Percentiles rank a stretch among this genome's conserved stretches.
Conservation (phyloP, 2,329 filamentous ascomycete genomes). For the Ophiobolus disseminans region DNA sequence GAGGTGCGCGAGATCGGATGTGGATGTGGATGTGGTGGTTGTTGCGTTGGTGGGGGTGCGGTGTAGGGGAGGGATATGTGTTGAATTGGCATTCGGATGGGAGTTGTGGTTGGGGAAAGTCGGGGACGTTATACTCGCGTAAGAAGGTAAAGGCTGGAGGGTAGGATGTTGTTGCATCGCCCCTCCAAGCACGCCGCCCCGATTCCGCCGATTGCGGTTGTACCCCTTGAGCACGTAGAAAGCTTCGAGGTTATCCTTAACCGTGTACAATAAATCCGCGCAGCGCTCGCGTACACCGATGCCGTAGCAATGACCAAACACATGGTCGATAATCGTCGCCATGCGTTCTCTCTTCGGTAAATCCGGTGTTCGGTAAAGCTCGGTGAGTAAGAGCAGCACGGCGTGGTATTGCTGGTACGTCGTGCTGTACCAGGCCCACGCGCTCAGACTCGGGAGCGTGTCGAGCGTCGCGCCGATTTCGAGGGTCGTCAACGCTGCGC, state of each 20-base stretch:
- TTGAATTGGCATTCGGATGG: no score
- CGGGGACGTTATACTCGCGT: no score
- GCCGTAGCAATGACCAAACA: constrained; percentile 50
- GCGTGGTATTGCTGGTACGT: constrained; percentile 50
- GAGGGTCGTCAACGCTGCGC: constrained; percentile 45
- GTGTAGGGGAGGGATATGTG: no score
- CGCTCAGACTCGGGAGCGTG: constrained; percentile 42
- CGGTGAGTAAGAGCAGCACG: constrained; percentile 46
- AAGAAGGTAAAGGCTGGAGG: constrained; percentile 29
- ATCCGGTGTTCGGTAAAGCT: constrained; percentile 47
- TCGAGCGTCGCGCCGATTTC: constrained; percentile 50
- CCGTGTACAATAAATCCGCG: constrained; percentile 44
- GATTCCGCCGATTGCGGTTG: constrained; percentile 36
- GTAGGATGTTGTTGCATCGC: constrained; percentile 39
- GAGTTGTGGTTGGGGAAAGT: constrained; percentile 18
- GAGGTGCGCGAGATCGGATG: constrained; percentile 30
- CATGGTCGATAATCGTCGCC: constrained; percentile 49
- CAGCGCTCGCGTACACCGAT: constrained; percentile 45
- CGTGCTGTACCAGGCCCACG: constrained; percentile 49
- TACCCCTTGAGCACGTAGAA: constrained; percentile 50
- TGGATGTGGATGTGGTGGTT: constrained; percentile 31
- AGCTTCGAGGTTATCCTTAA: constrained; percentile 49
- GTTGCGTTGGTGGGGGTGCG: constrained; percentile 20
- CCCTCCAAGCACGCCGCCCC: no score
- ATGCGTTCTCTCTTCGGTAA: constrained; percentile 45